Conservation (phyloP, 2,329 filamentous ascomycete genomes). For the Cyclaneusma minus region DNA sequence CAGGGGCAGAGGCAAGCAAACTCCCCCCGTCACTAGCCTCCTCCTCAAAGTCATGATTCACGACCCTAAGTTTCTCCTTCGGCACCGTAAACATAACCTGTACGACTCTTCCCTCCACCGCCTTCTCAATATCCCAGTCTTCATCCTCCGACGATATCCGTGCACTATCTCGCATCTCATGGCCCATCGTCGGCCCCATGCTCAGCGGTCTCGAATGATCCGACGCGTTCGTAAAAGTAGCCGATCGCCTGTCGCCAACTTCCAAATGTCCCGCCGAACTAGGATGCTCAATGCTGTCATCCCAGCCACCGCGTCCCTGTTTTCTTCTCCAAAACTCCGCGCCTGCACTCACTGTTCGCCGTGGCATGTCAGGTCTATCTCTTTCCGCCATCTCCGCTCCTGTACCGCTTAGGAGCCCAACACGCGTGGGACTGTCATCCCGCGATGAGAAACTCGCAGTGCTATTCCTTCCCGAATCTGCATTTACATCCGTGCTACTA, state of each 20-base stretch:
- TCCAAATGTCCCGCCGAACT: not conserved
- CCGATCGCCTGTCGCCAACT: no score
- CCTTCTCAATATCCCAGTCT: conserved; percentile 65
- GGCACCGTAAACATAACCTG: conserved; percentile 92
- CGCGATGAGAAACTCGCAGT: no score
- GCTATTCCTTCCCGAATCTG: no score
- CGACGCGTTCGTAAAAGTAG: not conserved
- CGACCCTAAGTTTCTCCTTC: conserved; percentile 71
- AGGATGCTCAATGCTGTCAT: conserved; percentile 18
- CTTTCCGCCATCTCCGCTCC: conserved; percentile 1
- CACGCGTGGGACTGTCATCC: conserved; percentile 11
- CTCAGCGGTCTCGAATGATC: conserved; percentile 9
- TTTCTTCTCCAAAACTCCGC: conserved; percentile 30
- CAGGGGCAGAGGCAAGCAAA: no score
- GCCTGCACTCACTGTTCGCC: conserved; percentile 30
- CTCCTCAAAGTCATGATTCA: conserved; percentile 55
- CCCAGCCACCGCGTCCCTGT: conserved; percentile 35
- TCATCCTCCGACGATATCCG: conserved; percentile 21
- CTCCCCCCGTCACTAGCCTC: conserved; percentile 25
- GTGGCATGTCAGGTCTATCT: conserved; percentile 14
- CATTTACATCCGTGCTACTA: no score
- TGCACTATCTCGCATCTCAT: no score
- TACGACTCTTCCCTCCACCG: conserved; percentile 54
- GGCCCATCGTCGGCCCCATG: no score
- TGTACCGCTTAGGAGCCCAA: conserved; percentile 1